Conservation (phyloP, 371 early-diverging fungal genomes). For the Mitosporidium daphniae region DNA sequence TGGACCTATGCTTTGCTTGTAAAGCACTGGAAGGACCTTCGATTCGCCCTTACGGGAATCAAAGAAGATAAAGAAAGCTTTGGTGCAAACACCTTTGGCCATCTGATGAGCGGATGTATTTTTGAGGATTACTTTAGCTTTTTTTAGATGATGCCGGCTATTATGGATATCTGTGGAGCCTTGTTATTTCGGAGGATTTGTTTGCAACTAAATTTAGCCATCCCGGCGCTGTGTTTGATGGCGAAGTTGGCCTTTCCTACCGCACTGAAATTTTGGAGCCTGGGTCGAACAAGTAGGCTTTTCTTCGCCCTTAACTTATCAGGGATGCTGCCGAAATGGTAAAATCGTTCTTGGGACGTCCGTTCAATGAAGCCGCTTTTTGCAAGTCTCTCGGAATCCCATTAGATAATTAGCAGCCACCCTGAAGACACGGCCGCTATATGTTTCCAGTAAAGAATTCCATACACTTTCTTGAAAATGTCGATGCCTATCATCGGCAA, state of each 20-base stretch:
- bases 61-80: constrained; percentile 11
- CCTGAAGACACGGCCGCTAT: no score
- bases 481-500: no score
- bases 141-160: constrained; percentile 9
- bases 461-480: no score
- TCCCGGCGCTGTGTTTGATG: no score
- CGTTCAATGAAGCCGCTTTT: constrained; percentile 35
- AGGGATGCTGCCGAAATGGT: constrained; percentile 27
- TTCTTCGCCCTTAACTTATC: neutral
- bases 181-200: constrained; percentile 48
- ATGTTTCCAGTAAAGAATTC: no score
- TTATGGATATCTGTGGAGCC: constrained; percentile 23
- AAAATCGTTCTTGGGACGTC: constrained; percentile 31
- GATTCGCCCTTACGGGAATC: constrained; percentile 19
- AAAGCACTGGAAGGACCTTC: constrained; percentile 16
- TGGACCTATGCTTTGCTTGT: constrained; percentile 15
- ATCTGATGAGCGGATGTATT: constrained; percentile 49
- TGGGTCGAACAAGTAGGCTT: constrained; percentile 18
- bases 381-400: constrained; percentile 10
- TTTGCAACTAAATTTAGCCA: constrained; percentile 25
- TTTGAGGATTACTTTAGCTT: constrained; percentile 2
- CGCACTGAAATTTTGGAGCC: constrained; percentile 19
- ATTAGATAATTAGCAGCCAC: no score
- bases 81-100: constrained; percentile 15
- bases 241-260: constrained; percentile 18